A percentile compares a stretch with the other conserved stretches of the same genome.
These are phyloP conservation scores for Carex parvula DNA, from an alignment of 176 grass and related monocot genomes.

Conservation along the genomic window DNA sequence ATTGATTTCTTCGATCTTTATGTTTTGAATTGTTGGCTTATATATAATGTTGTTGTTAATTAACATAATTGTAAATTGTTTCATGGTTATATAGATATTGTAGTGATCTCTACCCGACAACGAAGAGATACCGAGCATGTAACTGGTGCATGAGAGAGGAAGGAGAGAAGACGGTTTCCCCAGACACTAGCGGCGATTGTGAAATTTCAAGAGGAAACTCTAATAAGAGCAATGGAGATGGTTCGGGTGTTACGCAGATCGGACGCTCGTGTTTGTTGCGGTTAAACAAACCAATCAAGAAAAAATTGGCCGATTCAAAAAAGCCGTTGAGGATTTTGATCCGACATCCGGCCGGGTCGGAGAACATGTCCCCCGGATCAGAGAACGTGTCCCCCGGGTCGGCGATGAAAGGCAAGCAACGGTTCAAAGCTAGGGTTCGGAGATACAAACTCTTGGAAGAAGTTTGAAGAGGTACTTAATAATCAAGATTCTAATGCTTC, in stretches of 20 bases:
- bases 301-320: constrained; percentile 22
- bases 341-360: not conserved
- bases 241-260: not conserved
- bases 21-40: not conserved
- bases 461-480: constrained; percentile 74
- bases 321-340: constrained; percentile 1
- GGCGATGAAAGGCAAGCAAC: constrained; percentile 29
- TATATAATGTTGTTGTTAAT: not conserved
- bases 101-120: constrained; percentile 79
- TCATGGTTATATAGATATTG: constrained; percentile 45
- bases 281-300: constrained; percentile 49
- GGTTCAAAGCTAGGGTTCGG: constrained; percentile 44
- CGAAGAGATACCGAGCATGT: constrained; percentile 51
- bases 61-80: not conserved
- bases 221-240: not conserved
- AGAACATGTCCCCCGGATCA: not conserved
- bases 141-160: constrained; percentile 83
- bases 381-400: not conserved
- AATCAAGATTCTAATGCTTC: not conserved
- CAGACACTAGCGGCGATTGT: not conserved
- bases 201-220: not conserved
- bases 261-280: constrained; percentile 29
- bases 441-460: constrained; percentile 95
- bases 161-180: not conserved
- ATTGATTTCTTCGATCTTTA: not conserved